These are phyloP conservation scores for Penicillium fimorum DNA, from an alignment of 495 filamentous ascomycete genomes.

Conservation along the genomic window DNA sequence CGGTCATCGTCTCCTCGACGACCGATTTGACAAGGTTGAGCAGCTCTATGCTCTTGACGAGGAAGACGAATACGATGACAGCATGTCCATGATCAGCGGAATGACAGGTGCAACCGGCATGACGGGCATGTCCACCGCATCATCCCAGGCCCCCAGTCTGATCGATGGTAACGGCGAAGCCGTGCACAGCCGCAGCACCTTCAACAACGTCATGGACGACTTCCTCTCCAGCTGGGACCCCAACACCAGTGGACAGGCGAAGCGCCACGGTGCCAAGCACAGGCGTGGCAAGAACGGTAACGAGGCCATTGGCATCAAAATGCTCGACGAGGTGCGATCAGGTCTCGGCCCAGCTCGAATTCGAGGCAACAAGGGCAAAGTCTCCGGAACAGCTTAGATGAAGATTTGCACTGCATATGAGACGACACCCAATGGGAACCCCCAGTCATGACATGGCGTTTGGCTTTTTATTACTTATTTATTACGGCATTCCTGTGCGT, in stretches of 20 bases:
- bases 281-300: constrained; percentile 80
- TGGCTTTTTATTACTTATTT: constrained; percentile 16
- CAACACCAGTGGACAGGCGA: constrained; percentile 69
- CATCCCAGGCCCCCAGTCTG: constrained; percentile 47
- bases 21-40: constrained; percentile 87
- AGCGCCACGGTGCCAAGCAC: constrained; percentile 50
- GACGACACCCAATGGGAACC: constrained; percentile 28
- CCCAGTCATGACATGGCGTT: constrained; percentile 31
- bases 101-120: constrained; percentile 46
- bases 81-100: constrained; percentile 54
- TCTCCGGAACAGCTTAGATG: constrained; percentile 33
- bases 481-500: constrained; percentile 22
- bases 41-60: constrained; percentile 77
- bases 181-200: constrained; percentile 64
- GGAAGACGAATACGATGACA: constrained; percentile 59
- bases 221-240: constrained; percentile 68
- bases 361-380: constrained; percentile 19
- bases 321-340: constrained; percentile 86
- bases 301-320: constrained; percentile 74
- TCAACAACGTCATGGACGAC: constrained; percentile 89
- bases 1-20: constrained; percentile 80
- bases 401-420: constrained; percentile 22
- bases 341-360: constrained; percentile 70
- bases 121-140: constrained; percentile 46
- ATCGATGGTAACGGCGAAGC: constrained; percentile 36